Base-by-base conservation (phyloP, 768 basidiomycete species). In the Boletellus emodensis region DNA sequence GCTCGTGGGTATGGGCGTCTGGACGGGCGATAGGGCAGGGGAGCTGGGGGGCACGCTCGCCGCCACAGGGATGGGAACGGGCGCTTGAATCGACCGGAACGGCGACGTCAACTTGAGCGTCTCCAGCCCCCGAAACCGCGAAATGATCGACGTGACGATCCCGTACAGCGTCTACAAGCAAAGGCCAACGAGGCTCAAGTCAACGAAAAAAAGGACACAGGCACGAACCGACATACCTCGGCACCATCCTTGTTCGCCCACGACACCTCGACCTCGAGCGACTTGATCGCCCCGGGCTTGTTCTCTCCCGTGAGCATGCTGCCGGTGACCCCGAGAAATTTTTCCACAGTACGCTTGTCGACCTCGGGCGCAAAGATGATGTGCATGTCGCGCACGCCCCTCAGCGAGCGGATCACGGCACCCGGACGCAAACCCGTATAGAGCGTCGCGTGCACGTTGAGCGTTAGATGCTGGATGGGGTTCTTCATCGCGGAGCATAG, bases 261-360 rank as follows among this genome's bases (percentile, higher is more conserved):
- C 32, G 28, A 44, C 5, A 65, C 65, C 20, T 67, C 66, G 4
- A 67, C 56, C 32, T 67, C 65, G 13, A 67, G 61, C 14, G 49
- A 57, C 6, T 52, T 53, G 37, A 67, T 54, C 10, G 48, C 56
- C 10, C 32, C 52, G 0, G 30, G 15, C 26, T 52, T 58, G 32
- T 50, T 38, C 13, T 44, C 49, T 5, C 56, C 59, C 1, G 60
- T 49, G 12, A 67, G 24, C 42, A 59, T 58, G 32, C 48, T 53
- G 14, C 66, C 66, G 15, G 62, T 60, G 0, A 58, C 50, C 0
- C 56, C 63, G 20, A 67, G 61, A 34, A 67, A 67, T 30, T 67
- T 67, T 36, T 69, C 66, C 10, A 62, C 65, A 0, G 67, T 67
- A 42, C 66, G 48, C 56, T 62, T 67, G 43, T 67, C 66, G n/a